Evolutionary conservation across 2,329 filamentous ascomycete genomes (phyloP).

Genomic region (Coniosporium tulheliwenetii): DNA sequence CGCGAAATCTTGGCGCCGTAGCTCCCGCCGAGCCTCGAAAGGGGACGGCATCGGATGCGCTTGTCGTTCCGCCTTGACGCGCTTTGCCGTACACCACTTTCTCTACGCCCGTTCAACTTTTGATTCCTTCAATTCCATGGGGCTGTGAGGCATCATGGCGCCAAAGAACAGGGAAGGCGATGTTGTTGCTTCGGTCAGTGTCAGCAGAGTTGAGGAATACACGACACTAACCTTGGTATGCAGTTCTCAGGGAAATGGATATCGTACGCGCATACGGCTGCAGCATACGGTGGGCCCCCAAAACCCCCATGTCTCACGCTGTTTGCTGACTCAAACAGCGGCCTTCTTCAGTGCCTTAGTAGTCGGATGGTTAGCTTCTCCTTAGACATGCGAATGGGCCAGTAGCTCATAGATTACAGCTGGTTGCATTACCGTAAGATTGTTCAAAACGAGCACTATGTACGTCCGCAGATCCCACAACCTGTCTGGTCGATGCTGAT

Average conservation of each 20-base stretch:
- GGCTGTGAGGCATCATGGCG: constrained; percentile 28
- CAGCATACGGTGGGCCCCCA: constrained; percentile 52
- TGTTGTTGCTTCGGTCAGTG: constrained; percentile 41
- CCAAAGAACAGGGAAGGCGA: constrained; percentile 48
- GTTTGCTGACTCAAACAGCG: constrained; percentile 26
- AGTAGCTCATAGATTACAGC: constrained; percentile 20
- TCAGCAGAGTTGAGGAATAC: constrained; percentile 6
- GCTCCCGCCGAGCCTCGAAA: too few relatives aligned
- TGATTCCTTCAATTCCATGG: too few relatives aligned
- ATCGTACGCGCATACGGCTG: constrained; percentile 68
- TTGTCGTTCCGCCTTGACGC: too few relatives aligned
- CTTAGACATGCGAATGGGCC: constrained; percentile 1
- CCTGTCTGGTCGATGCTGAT: background rate
- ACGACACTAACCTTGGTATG: constrained; percentile 8
- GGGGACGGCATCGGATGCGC: too few relatives aligned
- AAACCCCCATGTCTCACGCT: background rate
- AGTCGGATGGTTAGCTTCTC: constrained; percentile 40
- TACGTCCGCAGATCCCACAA: constrained; percentile 13
- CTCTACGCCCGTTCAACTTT: too few relatives aligned
- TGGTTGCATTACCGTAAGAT: constrained; percentile 91
- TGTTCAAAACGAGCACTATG: constrained; percentile 87
- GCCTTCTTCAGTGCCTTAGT: constrained; percentile 79
- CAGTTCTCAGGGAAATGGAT: constrained; percentile 79
- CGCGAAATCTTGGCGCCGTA: too few relatives aligned
- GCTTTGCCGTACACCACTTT: too few relatives aligned